A percentile compares a stretch with the other conserved stretches of the same genome.
Evolutionary conservation across 2,329 filamentous ascomycete species (phyloP).

Genomic region (Atkinsonella texensis): DNA sequence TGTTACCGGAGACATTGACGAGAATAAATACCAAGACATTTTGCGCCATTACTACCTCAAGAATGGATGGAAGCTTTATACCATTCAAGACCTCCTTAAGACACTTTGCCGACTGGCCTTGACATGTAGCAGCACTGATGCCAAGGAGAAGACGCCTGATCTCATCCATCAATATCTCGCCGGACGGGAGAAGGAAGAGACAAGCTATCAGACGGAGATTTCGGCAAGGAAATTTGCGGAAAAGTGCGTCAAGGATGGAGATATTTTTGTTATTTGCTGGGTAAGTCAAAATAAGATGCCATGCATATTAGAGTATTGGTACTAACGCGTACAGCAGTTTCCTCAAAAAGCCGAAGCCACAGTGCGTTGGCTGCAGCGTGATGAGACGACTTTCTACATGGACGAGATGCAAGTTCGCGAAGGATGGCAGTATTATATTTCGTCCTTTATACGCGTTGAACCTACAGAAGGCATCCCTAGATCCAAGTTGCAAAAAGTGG

Average conservation of each 20-base stretch:
- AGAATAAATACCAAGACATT: slow-evolving; percentile 76
- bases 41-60: slow-evolving; percentile 84
- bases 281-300: slow-evolving; percentile 45
- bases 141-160: slow-evolving; percentile 87
- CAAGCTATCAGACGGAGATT: slow-evolving; percentile 81
- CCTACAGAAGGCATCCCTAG: slow-evolving; percentile 70
- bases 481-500: slow-evolving; percentile 52
- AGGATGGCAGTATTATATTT: slow-evolving; percentile 91
- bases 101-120: slow-evolving; percentile 71
- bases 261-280: slow-evolving; percentile 81
- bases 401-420: slow-evolving; percentile 77
- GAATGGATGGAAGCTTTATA: slow-evolving; percentile 87
- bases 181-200: slow-evolving; percentile 71
- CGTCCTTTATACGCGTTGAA: slow-evolving; percentile 78
- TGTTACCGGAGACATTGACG: slow-evolving; percentile 70
- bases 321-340: slow-evolving; percentile 38
- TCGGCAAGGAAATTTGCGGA: slow-evolving; percentile 85
- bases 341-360: slow-evolving; percentile 57
- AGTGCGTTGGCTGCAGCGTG: slow-evolving; percentile 57
- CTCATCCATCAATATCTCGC: slow-evolving; percentile 78
- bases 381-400: slow-evolving; percentile 70
- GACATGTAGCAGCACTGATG: slow-evolving; percentile 72
- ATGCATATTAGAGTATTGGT: background rate
- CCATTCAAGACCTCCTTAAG: slow-evolving; percentile 76
- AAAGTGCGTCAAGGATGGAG: slow-evolving; percentile 83